Conservation (phyloP, 192 early-diverging fungal species). For the Umbelopsis isabellina region DNA sequence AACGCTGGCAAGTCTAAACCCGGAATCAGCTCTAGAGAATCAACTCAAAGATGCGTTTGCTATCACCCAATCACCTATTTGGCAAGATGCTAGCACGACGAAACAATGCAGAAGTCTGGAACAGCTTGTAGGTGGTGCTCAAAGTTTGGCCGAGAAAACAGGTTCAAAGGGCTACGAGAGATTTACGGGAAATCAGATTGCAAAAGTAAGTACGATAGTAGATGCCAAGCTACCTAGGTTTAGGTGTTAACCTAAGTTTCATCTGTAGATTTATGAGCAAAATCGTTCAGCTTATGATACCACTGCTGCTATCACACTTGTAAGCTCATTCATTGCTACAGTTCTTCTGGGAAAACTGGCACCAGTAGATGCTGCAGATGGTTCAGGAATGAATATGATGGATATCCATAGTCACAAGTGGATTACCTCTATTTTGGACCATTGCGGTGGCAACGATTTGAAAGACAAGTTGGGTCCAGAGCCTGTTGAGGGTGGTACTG, state of each 20-base stretch:
- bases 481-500: conserved; percentile 40
- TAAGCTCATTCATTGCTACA: conserved; percentile 73
- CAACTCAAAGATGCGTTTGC: conserved; percentile 64
- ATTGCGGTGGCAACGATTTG: conserved; percentile 44
- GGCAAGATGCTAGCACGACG: conserved; percentile 80
- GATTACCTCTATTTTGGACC: conserved; percentile 49
- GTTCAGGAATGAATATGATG: conserved; percentile 81
- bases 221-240: not conserved
- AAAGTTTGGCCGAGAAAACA: conserved; percentile 64
- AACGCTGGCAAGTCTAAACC: conserved; percentile 44
- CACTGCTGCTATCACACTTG: conserved; percentile 69
- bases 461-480: conserved; percentile 48
- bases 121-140: conserved; percentile 60
- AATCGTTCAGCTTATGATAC: conserved; percentile 39
- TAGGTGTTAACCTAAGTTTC: not conserved
- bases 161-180: conserved; percentile 82
- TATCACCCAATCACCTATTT: conserved; percentile 71
- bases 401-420: conserved; percentile 63
- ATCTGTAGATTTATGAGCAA: conserved; percentile 45
- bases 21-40: conserved; percentile 35
- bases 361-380: conserved; percentile 73
- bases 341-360: conserved; percentile 61
- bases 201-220: conserved; percentile 54
- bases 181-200: conserved; percentile 77
- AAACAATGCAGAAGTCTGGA: conserved; percentile 68